Percentiles rank a stretch among this genome's conserved stretches.
These are phyloP conservation scores for Oryza glumipatula DNA, from an alignment of 176 grass and related monocot species.

Conservation along the genomic window DNA sequence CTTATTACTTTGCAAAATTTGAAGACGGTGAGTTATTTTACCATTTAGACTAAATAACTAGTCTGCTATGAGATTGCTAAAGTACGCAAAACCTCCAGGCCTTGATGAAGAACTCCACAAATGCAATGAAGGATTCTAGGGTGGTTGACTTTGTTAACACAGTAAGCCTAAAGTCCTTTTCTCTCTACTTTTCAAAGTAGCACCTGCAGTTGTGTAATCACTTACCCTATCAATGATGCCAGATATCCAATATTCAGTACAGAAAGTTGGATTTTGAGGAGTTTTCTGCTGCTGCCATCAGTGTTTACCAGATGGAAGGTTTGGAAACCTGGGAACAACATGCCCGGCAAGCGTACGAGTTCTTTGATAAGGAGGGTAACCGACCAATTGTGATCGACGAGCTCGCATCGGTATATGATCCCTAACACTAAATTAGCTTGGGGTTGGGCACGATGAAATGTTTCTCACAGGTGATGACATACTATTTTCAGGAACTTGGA, in stretches of 20 bases:
- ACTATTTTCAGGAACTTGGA: slow-evolving; percentile 57
- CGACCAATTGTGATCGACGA: slow-evolving; percentile 61
- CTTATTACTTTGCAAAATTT: slow-evolving; percentile 69
- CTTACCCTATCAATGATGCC: slow-evolving; percentile 1
- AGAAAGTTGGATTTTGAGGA: slow-evolving; percentile 69
- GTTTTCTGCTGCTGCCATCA: slow-evolving; percentile 61
- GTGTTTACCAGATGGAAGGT: slow-evolving; percentile 68
- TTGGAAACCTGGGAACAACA: slow-evolving; percentile 69
- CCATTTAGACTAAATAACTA: not conserved
- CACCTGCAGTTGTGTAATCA: not conserved
- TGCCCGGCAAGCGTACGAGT: slow-evolving; percentile 55
- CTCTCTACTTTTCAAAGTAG: not conserved
- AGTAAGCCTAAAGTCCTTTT: slow-evolving; percentile 40
- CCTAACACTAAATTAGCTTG: not conserved
- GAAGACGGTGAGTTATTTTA: slow-evolving; percentile 56
- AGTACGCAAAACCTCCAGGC: slow-evolving; percentile 43
- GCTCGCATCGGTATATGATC: slow-evolving; percentile 56
- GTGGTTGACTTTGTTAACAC: slow-evolving; percentile 60
- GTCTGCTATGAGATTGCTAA: not conserved
- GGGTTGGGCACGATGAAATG: not conserved
- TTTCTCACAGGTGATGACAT: not conserved
- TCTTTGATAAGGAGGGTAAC: slow-evolving; percentile 72
- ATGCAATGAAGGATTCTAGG: slow-evolving; percentile 66
- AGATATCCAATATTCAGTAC: slow-evolving; percentile 52
- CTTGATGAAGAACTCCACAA: slow-evolving; percentile 56